Percentiles rank a stretch among this genome's conserved stretches.
phyloP scores from a whole-genome alignment of 108 stramenopile genomes.

The Parietichytrium sp. region DNA sequence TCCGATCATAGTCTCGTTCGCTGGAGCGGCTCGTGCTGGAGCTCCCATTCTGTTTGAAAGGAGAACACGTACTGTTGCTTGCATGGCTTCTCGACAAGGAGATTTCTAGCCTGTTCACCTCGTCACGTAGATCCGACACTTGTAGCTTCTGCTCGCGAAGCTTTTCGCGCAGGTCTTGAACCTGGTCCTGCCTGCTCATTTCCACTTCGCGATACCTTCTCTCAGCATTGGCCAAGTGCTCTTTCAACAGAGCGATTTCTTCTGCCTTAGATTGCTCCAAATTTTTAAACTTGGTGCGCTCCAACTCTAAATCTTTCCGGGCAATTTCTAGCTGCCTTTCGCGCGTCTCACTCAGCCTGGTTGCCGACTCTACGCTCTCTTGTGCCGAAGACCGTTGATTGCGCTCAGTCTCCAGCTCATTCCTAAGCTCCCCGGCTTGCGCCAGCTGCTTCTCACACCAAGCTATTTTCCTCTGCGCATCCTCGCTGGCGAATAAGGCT shows the following conservation, averaged over 20 bases:
- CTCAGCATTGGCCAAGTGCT: not conserved
- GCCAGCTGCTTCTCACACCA: too few species aligned
- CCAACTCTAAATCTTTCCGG: not conserved
- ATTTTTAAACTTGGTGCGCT: not conserved
- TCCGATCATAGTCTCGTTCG: too few species aligned
- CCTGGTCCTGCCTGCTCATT: not conserved
- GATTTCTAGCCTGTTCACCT: too few species aligned
- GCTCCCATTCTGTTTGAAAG: too few species aligned
- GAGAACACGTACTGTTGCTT: too few species aligned
- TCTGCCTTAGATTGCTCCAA: not conserved
- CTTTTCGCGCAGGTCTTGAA: not conserved
- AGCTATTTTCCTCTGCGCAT: too few species aligned
- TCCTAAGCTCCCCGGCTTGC: not conserved
- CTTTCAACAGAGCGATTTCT: constrained; percentile 2
- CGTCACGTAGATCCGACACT: too few species aligned
- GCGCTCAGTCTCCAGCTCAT: not conserved
- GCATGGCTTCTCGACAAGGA: too few species aligned
- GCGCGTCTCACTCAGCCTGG: constrained; percentile 9
- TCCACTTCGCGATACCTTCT: not conserved
- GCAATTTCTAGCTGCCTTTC: not conserved
- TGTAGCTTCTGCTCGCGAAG: constrained; percentile 27
- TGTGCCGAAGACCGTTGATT: not conserved
- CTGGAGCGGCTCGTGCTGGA: too few species aligned
- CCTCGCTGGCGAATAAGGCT: not conserved
- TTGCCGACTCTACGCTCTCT: constrained; percentile 7